Base-by-base conservation (phyloP, 768 basidiomycete species). In the Rhizopogon rudus region DNA sequence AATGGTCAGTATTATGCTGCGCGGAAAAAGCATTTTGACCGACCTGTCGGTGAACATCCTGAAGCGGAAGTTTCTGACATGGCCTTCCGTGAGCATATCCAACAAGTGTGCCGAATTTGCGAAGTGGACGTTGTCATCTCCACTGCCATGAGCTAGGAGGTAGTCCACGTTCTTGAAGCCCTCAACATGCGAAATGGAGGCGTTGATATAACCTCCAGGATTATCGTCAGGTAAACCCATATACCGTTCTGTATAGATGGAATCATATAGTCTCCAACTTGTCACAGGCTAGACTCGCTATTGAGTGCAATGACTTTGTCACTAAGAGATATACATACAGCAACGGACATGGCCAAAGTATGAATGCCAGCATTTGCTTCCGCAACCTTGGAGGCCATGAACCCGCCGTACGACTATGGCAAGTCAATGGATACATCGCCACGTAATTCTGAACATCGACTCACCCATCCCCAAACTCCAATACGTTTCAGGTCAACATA, bases 11-110 rank as follows among this genome's bases (percentile, higher is more conserved):
- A 60, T 33, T 17, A 55, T 49, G 17, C 42, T 51, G 44, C 33
- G 50, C 12, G 20, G 37, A 53, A 13, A 20, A 31, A 50, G n/a
- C 13, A 44, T 20, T 51, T 53, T 35, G 43, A 65, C 81, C 64
- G 56, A 91, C 88, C 91, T 93, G 72, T 99, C 97, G 22, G 93
- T 93, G 72, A 98, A 99, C 91, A 98, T 92, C 65, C 95, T 82
- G 73, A 98, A 97, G 64, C 87, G 79, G 64, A 87, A 90, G 57
- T 80, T 79, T 62, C 87, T 77, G 44, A 98, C 81, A 54, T 84
- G 75, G 25, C 77, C 85, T 62, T 76, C 74, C 0, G 94, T 98
- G 61, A 99, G 81, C 86, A 97, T 94, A 70, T 98, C 96, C 37
- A 99, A 72, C 63, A 99, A 65, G 61, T 90, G 90, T 12, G 93